A percentile compares a stretch with the other conserved stretches of the same genome.
Evolutionary conservation across 1,284 basidiomycete species (phyloP).

Genomic region (Entoloma clypeatum): DNA sequence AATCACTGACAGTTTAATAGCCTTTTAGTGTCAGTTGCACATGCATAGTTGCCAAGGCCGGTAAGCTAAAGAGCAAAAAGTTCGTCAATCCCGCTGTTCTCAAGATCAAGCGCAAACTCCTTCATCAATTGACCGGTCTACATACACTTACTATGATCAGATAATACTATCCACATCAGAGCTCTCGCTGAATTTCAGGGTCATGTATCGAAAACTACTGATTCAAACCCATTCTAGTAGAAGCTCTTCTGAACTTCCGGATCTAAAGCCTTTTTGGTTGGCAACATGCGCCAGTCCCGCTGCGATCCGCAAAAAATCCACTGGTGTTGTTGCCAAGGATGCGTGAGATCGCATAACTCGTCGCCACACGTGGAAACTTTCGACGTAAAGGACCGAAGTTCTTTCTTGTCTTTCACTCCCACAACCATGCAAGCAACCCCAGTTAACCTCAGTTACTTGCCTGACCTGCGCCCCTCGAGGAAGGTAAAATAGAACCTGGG

Average conservation of each 20-base stretch:
- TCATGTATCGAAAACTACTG: not conserved
- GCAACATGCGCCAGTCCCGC: slow-evolving; percentile 27
- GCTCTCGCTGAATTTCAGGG: not conserved
- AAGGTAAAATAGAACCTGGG: slow-evolving; percentile 18
- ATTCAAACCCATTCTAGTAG: slow-evolving; percentile 9
- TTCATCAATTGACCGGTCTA: no score
- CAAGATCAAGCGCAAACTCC: no score
- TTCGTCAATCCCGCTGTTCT: no score
- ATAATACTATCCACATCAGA: not conserved
- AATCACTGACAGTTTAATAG: no score
- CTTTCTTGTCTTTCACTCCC: slow-evolving; percentile 25
- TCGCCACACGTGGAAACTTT: slow-evolving; percentile 23
- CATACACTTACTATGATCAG: no score
- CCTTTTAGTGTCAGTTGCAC: no score
- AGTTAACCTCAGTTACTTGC: slow-evolving; percentile 26
- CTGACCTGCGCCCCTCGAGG: slow-evolving; percentile 16
- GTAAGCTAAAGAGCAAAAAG: no score
- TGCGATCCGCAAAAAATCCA: slow-evolving; percentile 37
- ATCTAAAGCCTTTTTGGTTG: slow-evolving; percentile 25
- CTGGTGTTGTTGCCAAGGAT: slow-evolving; percentile 17
- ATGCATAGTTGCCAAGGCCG: no score
- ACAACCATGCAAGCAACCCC: slow-evolving; percentile 21
- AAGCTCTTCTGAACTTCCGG: slow-evolving; percentile 23
- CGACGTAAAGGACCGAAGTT: no score
- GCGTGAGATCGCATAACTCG: slow-evolving; percentile 14